Conservation (phyloP, 345 rosid genomes). For the Odontarrhena argentea region DNA sequence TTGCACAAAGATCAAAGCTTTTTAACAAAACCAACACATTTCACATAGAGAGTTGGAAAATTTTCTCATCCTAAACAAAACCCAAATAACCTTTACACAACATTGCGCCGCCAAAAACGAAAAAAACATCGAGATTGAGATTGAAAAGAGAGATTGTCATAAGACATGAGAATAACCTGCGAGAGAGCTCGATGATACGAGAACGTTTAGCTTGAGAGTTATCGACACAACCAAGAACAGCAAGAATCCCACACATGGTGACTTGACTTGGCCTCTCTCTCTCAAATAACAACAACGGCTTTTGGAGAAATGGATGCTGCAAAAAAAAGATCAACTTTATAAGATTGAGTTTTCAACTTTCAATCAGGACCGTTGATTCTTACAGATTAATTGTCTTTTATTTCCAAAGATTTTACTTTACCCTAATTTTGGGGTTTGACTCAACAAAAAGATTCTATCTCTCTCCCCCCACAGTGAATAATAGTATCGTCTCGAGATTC, state of each 20-base stretch:
- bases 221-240: conserved; percentile 70
- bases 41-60: conserved; percentile 1
- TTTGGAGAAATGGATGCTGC: conserved; percentile 10
- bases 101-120: conserved; percentile 21
- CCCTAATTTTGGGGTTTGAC: conserved; percentile 30
- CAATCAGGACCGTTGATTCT: conserved; percentile 49
- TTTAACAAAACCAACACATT: conserved; percentile 4
- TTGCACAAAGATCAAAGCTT: neutral
- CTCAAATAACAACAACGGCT: conserved; percentile 21
- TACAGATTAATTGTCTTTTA: neutral
- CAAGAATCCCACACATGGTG: conserved; percentile 87
- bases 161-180: conserved; percentile 47
- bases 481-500: conserved; percentile 13
- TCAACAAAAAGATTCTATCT: conserved; percentile 18
- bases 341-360: conserved; percentile 2
- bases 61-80: conserved; percentile 19
- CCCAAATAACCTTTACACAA: conserved; percentile 21
- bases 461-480: neutral
- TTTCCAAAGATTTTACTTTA: conserved; percentile 26
- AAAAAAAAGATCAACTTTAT: conserved; percentile 17
- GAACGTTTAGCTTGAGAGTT: conserved; percentile 79
- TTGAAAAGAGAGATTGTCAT: neutral
- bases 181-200: conserved; percentile 78
- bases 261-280: neutral
- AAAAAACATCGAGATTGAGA: conserved; percentile 10